Base-by-base conservation (phyloP, 163 green algal genomes). In the Scenedesmus sp. region DNA sequence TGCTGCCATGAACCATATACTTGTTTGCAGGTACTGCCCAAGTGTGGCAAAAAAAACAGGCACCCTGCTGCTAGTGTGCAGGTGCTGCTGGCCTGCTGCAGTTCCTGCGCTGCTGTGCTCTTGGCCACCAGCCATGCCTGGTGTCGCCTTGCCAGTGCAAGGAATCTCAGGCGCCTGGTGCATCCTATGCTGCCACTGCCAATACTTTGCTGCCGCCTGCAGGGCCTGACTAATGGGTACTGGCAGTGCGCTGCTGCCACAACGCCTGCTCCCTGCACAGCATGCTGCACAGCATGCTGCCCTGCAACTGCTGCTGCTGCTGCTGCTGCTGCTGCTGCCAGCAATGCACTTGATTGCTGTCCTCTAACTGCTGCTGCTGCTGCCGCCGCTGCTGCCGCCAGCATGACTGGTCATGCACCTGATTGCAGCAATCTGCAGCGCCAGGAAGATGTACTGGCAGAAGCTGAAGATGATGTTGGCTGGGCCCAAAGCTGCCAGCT, bases 401-500 rank as follows among this genome's bases (percentile, higher is more conserved):
- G 43, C 53, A 49, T n/a, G 59, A 53, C 40, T 15, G 51, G 0
- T 4, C 5, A n/a, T 44, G 20, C 30, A 85, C 68, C 73, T 85
- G 86, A 92, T 79, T 0, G 76, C 70, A 24, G 83, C 42, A 18
- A 93, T 85, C 84, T 93, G 87, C 83, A 91, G 73, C 43, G 83
- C 81, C 61, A 95, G 90, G 79, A 95, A 96, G 30, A 95, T 82
- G 89, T 97, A 97, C 49, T 92, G 93, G n/a, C 88, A 87, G 65
- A 98, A 97, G 15, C 90, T 94, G 86, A 97, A 97, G 22, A 97
- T 92, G 87, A 98, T 93, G 46, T 94, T 96, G 85, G 94, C 95
- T 9, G 96, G 96, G 0, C 96, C 96, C 40, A 98, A 92, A 1
- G 96, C 95, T 4, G 96, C 96, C 30, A 98, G 93, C 91, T 97